phyloP scores from a whole-genome alignment of 176 grass and related monocot genomes.

The Areca catechu region DNA sequence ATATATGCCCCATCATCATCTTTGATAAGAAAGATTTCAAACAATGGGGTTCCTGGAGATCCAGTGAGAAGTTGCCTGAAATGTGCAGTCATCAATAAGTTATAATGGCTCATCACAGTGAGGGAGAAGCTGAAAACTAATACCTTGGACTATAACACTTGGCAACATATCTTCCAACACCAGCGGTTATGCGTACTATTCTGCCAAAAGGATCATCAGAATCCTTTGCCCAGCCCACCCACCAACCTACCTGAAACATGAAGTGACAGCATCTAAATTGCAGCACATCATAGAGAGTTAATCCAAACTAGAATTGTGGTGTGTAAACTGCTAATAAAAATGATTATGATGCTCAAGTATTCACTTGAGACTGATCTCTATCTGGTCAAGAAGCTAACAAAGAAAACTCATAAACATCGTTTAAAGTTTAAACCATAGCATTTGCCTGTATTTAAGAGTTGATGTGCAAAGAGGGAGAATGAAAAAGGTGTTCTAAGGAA shows the following conservation, averaged over 20 bases:
- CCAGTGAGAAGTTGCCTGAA: constrained; percentile 71
- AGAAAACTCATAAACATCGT: no score
- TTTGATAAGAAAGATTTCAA: constrained; percentile 87
- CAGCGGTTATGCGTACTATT: constrained; percentile 77
- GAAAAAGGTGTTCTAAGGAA: no score
- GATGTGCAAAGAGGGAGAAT: no score
- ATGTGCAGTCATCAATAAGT: constrained; percentile 11
- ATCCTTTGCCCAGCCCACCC: constrained; percentile 71
- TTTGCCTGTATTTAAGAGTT: no score
- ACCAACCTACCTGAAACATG: constrained; percentile 90
- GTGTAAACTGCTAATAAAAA: no score
- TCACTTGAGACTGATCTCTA: no score
- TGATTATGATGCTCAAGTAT: no score
- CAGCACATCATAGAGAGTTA: neutral
- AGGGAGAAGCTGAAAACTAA: neutral
- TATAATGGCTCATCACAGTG: neutral
- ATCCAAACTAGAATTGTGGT: no score
- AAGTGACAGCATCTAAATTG: neutral
- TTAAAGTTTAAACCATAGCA: no score
- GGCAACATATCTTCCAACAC: constrained; percentile 77
- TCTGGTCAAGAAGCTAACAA: no score
- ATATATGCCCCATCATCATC: constrained; percentile 51
- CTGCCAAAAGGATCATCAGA: constrained; percentile 72
- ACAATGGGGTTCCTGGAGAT: constrained; percentile 72
- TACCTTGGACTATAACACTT: constrained; percentile 94